Evolutionary conservation across 1,139 yeast genomes (phyloP), one percentile per base, ranked within the genome.

Genomic region (Nakaseomyces uthaithaninus): DNA sequence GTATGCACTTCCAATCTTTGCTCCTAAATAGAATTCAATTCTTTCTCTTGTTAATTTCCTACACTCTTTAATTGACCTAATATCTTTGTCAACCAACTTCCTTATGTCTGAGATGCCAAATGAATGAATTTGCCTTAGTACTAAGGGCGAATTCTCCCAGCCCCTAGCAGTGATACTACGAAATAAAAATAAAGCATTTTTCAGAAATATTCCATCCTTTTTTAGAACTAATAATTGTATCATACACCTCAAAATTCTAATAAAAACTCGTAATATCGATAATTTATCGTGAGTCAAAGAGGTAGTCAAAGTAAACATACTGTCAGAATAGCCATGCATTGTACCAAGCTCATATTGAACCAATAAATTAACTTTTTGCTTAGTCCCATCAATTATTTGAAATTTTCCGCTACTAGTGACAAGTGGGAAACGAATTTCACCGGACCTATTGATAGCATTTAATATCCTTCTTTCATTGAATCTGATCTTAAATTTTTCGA

Each of bases 271-370:
- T 43, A 70, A 64, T 2, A 69, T 60, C 12, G 56, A 49, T 15
- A 60, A 42, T 40, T 67, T 70, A 39, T 74, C 79, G 23, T 67
- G 66, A 6, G 60, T 48, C 45, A 73, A 63, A 3, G 66, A 52
- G 28, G 33, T 64, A 60, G 27, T 63, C 66, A 12, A 64, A 52
- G 37, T 63, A 1, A 72, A 62, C 1, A 69, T 74, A 5, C 54
- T 61, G 39, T 62, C 66, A 2, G 48, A 49, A 1, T 76, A 75
- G 40, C 57, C 66, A 23, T 69, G 74, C 6, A 68, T 39, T 0
- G 73, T 73, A 3, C 76, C 72, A 11, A 72, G 54, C 38, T 71
- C 75, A 52, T 62, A 68, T 43, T 72, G 77, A 10, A 71, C 54
- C 4, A 71, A 36, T 8, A 71, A 42, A 3, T 60, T 60, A 0